A percentile compares a stretch with the other conserved stretches of the same genome.
Conservation (phyloP, 345 rosid genomes). For the Eucalyptus cladocalyx region DNA sequence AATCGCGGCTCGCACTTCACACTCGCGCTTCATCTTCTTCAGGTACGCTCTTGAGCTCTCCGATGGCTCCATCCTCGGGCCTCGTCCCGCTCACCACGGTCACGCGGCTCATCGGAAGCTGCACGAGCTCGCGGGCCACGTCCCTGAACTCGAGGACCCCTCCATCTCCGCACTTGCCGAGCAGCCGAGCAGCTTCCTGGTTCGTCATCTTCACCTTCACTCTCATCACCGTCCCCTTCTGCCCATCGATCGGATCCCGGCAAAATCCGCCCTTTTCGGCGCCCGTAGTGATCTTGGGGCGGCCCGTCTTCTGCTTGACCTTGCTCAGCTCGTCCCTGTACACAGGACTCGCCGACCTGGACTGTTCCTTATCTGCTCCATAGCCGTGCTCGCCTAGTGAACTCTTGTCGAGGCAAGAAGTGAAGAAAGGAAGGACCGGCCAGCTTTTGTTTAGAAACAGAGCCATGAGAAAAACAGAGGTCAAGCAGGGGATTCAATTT, state of each 20-base stretch:
- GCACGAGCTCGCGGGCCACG: constrained; percentile 24
- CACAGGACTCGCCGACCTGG: background rate
- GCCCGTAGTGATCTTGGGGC: constrained; percentile 1
- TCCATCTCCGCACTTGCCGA: constrained; percentile 36
- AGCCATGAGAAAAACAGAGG: background rate
- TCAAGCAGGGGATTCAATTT: background rate
- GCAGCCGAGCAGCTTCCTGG: constrained; percentile 34
- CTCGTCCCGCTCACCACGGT: background rate
- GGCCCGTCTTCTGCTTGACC: background rate
- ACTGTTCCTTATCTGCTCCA: background rate
- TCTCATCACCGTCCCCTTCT: constrained; percentile 11
- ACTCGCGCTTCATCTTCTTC: constrained; percentile 2
- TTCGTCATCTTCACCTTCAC: constrained; percentile 63
- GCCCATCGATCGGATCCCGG: background rate
- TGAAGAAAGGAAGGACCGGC: background rate
- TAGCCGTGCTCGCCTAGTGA: background rate
- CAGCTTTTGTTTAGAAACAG: background rate
- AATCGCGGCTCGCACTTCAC: background rate
- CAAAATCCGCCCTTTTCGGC: background rate
- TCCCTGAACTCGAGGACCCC: constrained; percentile 38
- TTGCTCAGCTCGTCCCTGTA: constrained; percentile 12
- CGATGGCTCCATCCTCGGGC: background rate
- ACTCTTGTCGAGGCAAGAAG: background rate
- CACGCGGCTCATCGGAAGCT: constrained; percentile 25
- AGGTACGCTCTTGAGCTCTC: constrained; percentile 3